A percentile compares a stretch with the other conserved stretches of the same genome.
These are phyloP conservation scores for Protostelium mycophagum DNA, from an alignment of 78 protist genomes.

Conservation along the genomic window DNA sequence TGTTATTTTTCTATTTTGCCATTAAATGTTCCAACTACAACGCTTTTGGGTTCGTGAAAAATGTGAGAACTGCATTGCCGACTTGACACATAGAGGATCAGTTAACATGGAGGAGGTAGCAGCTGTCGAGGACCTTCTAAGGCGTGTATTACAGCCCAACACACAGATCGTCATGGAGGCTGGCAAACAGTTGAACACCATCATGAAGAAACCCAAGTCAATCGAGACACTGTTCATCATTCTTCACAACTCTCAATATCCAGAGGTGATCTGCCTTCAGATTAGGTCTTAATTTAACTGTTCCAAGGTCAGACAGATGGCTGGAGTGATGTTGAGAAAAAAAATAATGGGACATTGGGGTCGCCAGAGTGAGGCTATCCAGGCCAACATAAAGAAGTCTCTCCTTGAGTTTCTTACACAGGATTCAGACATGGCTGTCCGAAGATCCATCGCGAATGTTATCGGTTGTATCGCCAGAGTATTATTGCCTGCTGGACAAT, in stretches of 20 bases:
- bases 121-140: slow-evolving; percentile 19
- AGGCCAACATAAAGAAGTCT: slow-evolving; percentile 13
- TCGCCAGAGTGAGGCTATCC: background rate
- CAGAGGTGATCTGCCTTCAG: slow-evolving; percentile 24
- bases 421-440: slow-evolving; percentile 18
- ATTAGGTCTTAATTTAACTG: slow-evolving; percentile 1
- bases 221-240: slow-evolving; percentile 13
- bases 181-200: slow-evolving; percentile 17
- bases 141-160: slow-evolving; percentile 35
- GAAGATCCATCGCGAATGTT: slow-evolving; percentile 29
- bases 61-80: background rate
- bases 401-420: background rate
- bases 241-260: slow-evolving; percentile 28
- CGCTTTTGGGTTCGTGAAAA: too few relatives aligned
- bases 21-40: too few relatives aligned
- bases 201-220: slow-evolving; percentile 16
- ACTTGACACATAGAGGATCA: background rate
- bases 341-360: slow-evolving; percentile 55
- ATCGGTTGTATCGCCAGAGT: slow-evolving; percentile 29
- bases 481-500: slow-evolving; percentile 29
- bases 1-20: too few relatives aligned
- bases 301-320: slow-evolving; percentile 40
- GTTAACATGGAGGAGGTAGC: background rate
- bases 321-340: slow-evolving; percentile 51
- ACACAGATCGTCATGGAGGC: slow-evolving; percentile 17